Evolutionary conservation across 345 rosid species (phyloP), one percentile per base, ranked within the genome.

Genomic region (Corchorus capsularis): DNA sequence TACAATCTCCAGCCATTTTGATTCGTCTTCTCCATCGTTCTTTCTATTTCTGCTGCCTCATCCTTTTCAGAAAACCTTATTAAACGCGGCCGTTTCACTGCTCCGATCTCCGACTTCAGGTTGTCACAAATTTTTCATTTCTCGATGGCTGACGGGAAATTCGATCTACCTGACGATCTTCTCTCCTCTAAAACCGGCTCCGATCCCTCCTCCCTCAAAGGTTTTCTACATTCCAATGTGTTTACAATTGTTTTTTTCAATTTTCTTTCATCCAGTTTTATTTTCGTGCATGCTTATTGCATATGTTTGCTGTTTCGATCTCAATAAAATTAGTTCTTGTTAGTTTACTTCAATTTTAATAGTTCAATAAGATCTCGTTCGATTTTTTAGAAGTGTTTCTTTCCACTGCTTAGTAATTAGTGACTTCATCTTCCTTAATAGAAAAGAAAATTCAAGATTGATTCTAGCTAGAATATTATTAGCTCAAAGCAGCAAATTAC

Each of bases 121-220:
- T 74, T 49, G 46, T 35, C 19, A 10, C 19, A 50, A 9, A 27
- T 27, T 19, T 64, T 39, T 41, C n/a, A 54, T 37, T 37, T 75
- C 71, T 39, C 62, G 57, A 79, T 77, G 85, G 77, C 77, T 61
- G 79, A 78, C 70, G 61, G 59, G 34, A 81, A 78, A 69, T 74
- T 75, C 59, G 67, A 54, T 59, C 77, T 81, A 16, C 76, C 84
- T 20, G 84, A 78, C 17, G 79, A 81, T 56, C 78, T 78, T 71
- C 67, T 81, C 54, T 62, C 78, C 39, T 67, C 78, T 74, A 69
- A 71, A 53, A 47, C 64, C 6, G 2, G 53, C 68, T 66, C 41
- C 22, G 72, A 73, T 35, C 78, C 15, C 39, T 73, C 78, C 54
- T 75, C 76, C 77, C 12, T 34, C 71, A 81, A 73, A 77, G 78